phyloP scores from a whole-genome alignment of 495 filamentous ascomycete genomes.

The Hyaloscypha finlandica region DNA sequence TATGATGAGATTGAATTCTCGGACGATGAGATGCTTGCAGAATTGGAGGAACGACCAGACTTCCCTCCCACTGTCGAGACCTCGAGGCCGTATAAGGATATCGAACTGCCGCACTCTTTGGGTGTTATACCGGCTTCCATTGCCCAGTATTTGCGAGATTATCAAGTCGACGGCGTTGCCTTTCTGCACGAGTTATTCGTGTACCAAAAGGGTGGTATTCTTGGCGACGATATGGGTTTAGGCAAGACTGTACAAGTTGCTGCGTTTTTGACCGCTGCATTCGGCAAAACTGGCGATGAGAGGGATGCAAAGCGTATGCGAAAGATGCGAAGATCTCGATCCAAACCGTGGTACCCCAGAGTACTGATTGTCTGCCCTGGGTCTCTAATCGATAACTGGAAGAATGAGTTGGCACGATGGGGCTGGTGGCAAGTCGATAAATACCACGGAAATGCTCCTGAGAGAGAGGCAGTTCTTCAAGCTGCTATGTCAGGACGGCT shows the following conservation, averaged over 20 bases:
- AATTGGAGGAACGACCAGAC: slow-evolving; percentile 66
- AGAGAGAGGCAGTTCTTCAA: slow-evolving; percentile 70
- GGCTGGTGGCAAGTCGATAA: slow-evolving; percentile 92
- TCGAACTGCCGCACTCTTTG: slow-evolving; percentile 70
- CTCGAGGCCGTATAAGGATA: slow-evolving; percentile 70
- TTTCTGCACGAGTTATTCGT: slow-evolving; percentile 92
- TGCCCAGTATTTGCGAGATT: slow-evolving; percentile 89
- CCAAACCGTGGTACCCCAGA: slow-evolving; percentile 76
- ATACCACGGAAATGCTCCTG: slow-evolving; percentile 67
- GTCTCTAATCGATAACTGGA: slow-evolving; percentile 88
- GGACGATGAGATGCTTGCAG: slow-evolving; percentile 70
- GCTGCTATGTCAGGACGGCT: slow-evolving; percentile 73
- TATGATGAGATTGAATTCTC: slow-evolving; percentile 86
- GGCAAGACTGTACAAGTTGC: slow-evolving; percentile 98
- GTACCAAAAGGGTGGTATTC: slow-evolving; percentile 86
- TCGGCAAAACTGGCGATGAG: slow-evolving; percentile 93
- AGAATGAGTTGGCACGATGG: slow-evolving; percentile 81
- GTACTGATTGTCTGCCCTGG: slow-evolving; percentile 89
- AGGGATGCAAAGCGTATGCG: slow-evolving; percentile 89
- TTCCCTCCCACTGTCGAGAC: slow-evolving; percentile 62
- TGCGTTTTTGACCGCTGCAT: slow-evolving; percentile 88
- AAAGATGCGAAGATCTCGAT: slow-evolving; percentile 60
- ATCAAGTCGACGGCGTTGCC: slow-evolving; percentile 82
- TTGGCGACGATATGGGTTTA: slow-evolving; percentile 96
- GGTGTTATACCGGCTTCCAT: slow-evolving; percentile 89